Evolutionary conservation across 129 eudicot species (phyloP).

Genomic region (carrot (Daucus carota)): DNA sequence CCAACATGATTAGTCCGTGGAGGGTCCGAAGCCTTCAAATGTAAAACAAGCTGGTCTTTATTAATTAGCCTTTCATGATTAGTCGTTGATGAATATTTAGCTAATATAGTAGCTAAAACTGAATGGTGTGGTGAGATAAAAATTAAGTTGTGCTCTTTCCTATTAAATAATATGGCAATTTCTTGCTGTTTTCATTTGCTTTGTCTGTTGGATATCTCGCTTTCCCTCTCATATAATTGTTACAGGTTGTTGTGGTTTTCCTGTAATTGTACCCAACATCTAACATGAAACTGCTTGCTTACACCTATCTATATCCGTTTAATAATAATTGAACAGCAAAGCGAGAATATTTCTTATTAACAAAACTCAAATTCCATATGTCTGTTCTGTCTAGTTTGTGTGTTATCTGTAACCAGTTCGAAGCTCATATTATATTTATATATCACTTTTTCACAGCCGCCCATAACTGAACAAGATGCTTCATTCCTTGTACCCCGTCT

Average conservation of each 20-base stretch:
- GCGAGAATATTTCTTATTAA: background rate
- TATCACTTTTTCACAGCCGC: background rate
- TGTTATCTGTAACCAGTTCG: background rate
- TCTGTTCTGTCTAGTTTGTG: background rate
- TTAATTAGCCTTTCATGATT: background rate
- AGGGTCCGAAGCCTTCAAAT: background rate
- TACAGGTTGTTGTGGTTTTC: conserved; percentile 3
- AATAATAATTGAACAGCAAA: conserved; percentile 6
- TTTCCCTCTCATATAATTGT: background rate
- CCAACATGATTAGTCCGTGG: background rate
- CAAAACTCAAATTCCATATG: background rate
- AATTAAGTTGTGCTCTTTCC: background rate
- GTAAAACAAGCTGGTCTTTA: background rate
- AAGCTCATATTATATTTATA: background rate
- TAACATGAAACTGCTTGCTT: background rate
- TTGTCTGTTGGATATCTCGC: background rate
- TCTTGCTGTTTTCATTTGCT: conserved; percentile 5
- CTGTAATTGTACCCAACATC: conserved; percentile 13
- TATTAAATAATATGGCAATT: background rate
- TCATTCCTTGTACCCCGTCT: too few species aligned
- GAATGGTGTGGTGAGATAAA: background rate
- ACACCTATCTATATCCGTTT: conserved; percentile 1
- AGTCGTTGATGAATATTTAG: background rate
- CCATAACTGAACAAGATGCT: background rate
- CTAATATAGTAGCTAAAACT: background rate